Evolutionary conservation across 495 filamentous ascomycete genomes (phyloP).

Genomic region (Neurospora sublineolata): DNA sequence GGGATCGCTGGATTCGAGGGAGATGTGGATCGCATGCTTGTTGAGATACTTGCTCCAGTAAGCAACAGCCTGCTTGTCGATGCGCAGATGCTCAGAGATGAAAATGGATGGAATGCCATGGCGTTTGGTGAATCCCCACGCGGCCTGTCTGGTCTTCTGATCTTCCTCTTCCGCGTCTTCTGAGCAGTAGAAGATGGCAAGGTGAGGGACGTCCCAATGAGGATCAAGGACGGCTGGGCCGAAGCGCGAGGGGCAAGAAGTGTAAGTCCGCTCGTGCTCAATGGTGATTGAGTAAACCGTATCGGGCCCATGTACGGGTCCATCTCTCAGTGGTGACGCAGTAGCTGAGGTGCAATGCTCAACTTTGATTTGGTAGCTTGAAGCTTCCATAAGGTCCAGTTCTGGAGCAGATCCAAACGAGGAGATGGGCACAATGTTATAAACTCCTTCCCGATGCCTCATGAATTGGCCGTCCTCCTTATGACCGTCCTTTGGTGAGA

Average conservation of each 20-base stretch:
- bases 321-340: not conserved
- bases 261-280: slow-evolving; percentile 42
- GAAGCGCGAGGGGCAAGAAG: slow-evolving; percentile 13
- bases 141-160: slow-evolving; percentile 40
- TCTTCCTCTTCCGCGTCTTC: slow-evolving; percentile 38
- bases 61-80: slow-evolving; percentile 24
- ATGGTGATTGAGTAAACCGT: slow-evolving; percentile 38
- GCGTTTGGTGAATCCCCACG: slow-evolving; percentile 51
- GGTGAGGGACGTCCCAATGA: slow-evolving; percentile 57
- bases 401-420: slow-evolving; percentile 61
- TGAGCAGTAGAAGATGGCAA: slow-evolving; percentile 58
- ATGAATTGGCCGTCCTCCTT: slow-evolving; percentile 10
- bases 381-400: slow-evolving; percentile 61
- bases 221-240: slow-evolving; percentile 23
- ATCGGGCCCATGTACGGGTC: not conserved
- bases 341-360: slow-evolving; percentile 54
- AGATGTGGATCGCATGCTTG: slow-evolving; percentile 47
- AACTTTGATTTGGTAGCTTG: slow-evolving; percentile 56
- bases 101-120: slow-evolving; percentile 57
- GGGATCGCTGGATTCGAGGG: slow-evolving; percentile 50
- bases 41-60: slow-evolving; percentile 17
- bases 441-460: slow-evolving; percentile 27
- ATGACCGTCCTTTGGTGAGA: slow-evolving; percentile 20
- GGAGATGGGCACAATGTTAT: slow-evolving; percentile 63
- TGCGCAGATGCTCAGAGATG: slow-evolving; percentile 51